phyloP scores from a whole-genome alignment of 257 asterid species.

The Paraleonurus japonicus region DNA sequence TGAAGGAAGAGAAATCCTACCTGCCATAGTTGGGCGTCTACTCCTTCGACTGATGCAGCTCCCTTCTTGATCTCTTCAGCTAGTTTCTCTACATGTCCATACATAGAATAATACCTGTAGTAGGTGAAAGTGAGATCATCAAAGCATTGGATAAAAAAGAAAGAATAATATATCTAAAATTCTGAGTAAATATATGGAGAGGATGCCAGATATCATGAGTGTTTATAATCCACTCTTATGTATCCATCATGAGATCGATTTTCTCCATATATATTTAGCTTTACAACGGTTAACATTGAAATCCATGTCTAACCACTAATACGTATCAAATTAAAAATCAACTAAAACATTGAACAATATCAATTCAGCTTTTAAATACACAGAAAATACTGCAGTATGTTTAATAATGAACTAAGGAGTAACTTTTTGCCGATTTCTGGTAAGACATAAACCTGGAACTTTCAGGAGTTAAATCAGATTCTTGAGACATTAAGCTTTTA shows the following conservation, averaged over 20 bases:
- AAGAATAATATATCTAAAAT: not conserved
- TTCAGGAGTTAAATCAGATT: not conserved
- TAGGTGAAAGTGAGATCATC: conserved; percentile 12
- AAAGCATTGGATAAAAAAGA: not conserved
- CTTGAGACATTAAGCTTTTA: not conserved
- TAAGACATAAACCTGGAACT: not conserved
- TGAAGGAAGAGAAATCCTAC: conserved; percentile 32
- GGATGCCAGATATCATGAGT: not conserved
- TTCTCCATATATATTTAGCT: not conserved
- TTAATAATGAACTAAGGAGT: not conserved
- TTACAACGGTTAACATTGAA: not conserved
- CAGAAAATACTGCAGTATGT: not conserved
- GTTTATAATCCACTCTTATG: not conserved
- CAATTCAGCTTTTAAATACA: not conserved
- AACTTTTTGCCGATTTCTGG: not conserved
- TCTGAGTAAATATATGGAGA: not conserved
- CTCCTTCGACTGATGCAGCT: conserved; percentile 80
- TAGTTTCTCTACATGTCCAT: conserved; percentile 85
- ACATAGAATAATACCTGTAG: conserved; percentile 75
- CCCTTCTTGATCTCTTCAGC: conserved; percentile 83
- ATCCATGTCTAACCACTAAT: not conserved
- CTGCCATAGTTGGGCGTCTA: conserved; percentile 84
- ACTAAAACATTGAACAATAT: not conserved
- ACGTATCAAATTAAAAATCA: not conserved
- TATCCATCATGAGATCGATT: no score